Base-by-base conservation (phyloP, 345 rosid genomes). In the Lenwebbia sp. region DNA sequence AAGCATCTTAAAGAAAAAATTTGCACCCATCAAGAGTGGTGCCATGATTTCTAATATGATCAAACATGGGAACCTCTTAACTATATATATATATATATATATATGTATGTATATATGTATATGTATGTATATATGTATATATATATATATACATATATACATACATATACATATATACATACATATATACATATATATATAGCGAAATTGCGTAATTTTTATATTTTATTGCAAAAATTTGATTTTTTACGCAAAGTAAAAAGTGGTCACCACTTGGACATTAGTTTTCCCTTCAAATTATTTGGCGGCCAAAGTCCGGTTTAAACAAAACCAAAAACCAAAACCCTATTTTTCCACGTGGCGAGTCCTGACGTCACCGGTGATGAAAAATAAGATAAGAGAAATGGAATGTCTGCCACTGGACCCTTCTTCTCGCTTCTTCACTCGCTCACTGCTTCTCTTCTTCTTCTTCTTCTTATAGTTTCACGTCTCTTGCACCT, bases 401-500 rank as follows among this genome's bases (percentile, higher is more conserved):
- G 21, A 53, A 10, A 65, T 65, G 41, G 12, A 7, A 30, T 7
- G 25, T 54, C 10, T n/a, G n/a, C n/a, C n/a, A n/a, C n/a, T 65
- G 44, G 44, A 30, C 2, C 1, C 37, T 30, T 4, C 75, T 30
- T 28, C 75, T 17, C 11, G 1, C 41, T 15, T 37, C n/a, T n/a
- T n/a, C n/a, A n/a, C n/a, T n/a, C n/a, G n/a, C n/a, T n/a, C n/a
- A n/a, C n/a, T n/a, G n/a, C n/a, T n/a, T n/a, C n/a, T n/a, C n/a
- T n/a, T n/a, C n/a, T n/a, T n/a, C n/a, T n/a, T n/a, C n/a, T n/a
- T n/a, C 50, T 49, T 10, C 56, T 22, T 14, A 6, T 7, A 62
- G 4, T 0, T 7, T 5, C 75, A 6, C 75, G 75, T 65, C 76
- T 15, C 76, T 3, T 65, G 1, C 3, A 1, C 6, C 28, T 4